Percentiles rank a stretch among this genome's conserved stretches.
Evolutionary conservation across 106 monocot species (phyloP).

Genomic region (Allium sativum): DNA sequence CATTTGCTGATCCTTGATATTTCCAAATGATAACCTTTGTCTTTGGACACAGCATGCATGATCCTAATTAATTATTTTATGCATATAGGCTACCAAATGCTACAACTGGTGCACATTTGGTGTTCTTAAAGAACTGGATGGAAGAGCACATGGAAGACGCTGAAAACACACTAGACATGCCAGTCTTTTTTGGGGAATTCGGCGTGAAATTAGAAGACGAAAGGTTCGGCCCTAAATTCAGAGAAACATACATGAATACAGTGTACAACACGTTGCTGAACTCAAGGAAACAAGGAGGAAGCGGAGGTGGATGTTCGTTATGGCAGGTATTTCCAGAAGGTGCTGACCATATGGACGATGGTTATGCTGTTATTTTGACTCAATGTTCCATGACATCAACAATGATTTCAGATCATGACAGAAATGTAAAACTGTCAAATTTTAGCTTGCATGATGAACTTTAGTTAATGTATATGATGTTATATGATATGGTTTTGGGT

Average conservation of each 20-base stretch:
- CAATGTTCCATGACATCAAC: conserved; percentile 25
- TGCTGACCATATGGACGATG: conserved; percentile 83
- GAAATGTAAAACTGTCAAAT: conserved; percentile 18
- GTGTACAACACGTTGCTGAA: conserved; percentile 39
- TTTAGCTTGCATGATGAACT: conserved; percentile 15
- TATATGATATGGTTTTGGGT: too few species aligned
- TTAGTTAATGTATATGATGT: background rate
- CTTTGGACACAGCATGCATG: background rate
- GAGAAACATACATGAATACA: conserved; percentile 44
- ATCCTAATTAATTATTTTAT: background rate
- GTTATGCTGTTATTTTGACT: conserved; percentile 54
- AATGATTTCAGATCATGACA: conserved; percentile 38
- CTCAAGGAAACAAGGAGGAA: conserved; percentile 36
- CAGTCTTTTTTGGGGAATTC: conserved; percentile 68
- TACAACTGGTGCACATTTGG: conserved; percentile 26
- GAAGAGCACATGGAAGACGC: conserved; percentile 76
- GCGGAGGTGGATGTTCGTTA: conserved; percentile 63
- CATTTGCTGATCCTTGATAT: background rate
- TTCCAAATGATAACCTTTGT: background rate
- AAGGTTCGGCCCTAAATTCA: conserved; percentile 31
- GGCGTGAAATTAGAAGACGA: conserved; percentile 48
- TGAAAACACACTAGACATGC: conserved; percentile 50
- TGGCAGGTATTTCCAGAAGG: conserved; percentile 96
- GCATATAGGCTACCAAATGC: conserved; percentile 38
- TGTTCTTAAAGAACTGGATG: conserved; percentile 69